Base-by-base conservation (phyloP, 768 basidiomycete species). In the Podaxis sp. region DNA sequence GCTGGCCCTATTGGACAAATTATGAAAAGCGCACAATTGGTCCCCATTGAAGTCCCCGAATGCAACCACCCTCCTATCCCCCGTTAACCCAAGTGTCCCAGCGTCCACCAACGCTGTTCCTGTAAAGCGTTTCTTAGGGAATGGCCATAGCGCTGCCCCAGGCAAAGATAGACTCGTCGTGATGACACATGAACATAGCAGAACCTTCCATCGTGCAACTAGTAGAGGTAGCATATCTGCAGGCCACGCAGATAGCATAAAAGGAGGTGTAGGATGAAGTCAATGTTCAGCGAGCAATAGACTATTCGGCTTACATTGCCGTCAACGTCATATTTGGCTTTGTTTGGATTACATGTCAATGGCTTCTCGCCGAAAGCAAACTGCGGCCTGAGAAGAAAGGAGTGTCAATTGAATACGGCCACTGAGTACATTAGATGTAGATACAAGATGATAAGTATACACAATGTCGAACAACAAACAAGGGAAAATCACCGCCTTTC, bases 31-130 rank as follows among this genome's bases (percentile, higher is more conserved):
- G 71, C 72, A 97, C 94, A 92, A 91, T 72, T 98, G 95, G 74
- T 98, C 94, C 4, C 93, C 95, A 72, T 98, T 87, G 74, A 96
- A 96, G 77, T 99, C 96, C 36, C 95, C 97, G 68, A 93, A 92
- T 7, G 95, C 96, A 63, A 93, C 81, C 19, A 97, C 82, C 56
- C 91, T 82, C 27, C 85, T 87, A 57, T 85, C 82, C n/a, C 79
- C 81, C 52, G 82, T 82, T 36, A 98, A 75, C 2, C 95, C 96
- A 73, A 96, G 78, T 1, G 87, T 76, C 7, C 94, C 96, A 2
- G 94, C 89, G 64, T 85, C 80, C 55, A 97, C 78, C 56, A 98
- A 81, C 0, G 89, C 82, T 68, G 95, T 96, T 57, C 87, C 85
- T 9, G 82, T 85, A 76, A 94, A 96, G 43, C 92, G 81, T 72